phyloP scores from a whole-genome alignment of 371 early-diverging fungal species.

The Circinella umbellata region DNA sequence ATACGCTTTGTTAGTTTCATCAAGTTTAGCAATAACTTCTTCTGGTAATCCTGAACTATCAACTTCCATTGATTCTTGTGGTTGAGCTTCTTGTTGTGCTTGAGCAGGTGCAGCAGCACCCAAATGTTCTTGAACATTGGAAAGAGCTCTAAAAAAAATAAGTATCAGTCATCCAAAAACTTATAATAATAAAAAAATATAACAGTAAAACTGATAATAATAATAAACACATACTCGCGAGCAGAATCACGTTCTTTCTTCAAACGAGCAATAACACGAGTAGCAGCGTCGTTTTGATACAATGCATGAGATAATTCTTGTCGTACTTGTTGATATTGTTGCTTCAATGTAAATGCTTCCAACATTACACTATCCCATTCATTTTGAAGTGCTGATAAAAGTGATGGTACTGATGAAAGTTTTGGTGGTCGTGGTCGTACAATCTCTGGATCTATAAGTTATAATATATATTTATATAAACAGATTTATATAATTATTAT shows the following conservation, averaged over 20 bases:
- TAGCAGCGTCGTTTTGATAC: slow-evolving; percentile 95
- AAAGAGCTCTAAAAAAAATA: slow-evolving; percentile 56
- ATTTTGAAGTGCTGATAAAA: slow-evolving; percentile 88
- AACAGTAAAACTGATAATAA: neutral
- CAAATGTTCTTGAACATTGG: slow-evolving; percentile 73
- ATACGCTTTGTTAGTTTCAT: slow-evolving; percentile 51
- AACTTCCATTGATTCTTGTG: slow-evolving; percentile 71
- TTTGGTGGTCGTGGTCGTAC: slow-evolving; percentile 91
- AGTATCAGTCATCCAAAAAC: too few relatives aligned
- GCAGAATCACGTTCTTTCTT: slow-evolving; percentile 92
- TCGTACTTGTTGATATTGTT: slow-evolving; percentile 88
- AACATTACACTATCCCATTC: slow-evolving; percentile 96
- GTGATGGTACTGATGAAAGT: slow-evolving; percentile 89
- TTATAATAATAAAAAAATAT: neutral
- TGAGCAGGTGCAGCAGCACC: slow-evolving; percentile 41
- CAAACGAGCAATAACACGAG: slow-evolving; percentile 92
- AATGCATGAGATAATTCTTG: slow-evolving; percentile 92
- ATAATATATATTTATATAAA: neutral
- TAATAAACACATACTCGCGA: slow-evolving; percentile 64
- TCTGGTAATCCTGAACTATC: slow-evolving; percentile 52
- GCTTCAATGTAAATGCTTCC: slow-evolving; percentile 89
- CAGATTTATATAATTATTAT: too few relatives aligned
- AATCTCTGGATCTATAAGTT: slow-evolving; percentile 58
- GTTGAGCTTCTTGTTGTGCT: slow-evolving; percentile 44
- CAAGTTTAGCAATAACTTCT: slow-evolving; percentile 63